Evolutionary conservation across 306 rosid genomes (phyloP), one percentile per base, ranked within the genome.

Genomic region (Cicer yamashitae): DNA sequence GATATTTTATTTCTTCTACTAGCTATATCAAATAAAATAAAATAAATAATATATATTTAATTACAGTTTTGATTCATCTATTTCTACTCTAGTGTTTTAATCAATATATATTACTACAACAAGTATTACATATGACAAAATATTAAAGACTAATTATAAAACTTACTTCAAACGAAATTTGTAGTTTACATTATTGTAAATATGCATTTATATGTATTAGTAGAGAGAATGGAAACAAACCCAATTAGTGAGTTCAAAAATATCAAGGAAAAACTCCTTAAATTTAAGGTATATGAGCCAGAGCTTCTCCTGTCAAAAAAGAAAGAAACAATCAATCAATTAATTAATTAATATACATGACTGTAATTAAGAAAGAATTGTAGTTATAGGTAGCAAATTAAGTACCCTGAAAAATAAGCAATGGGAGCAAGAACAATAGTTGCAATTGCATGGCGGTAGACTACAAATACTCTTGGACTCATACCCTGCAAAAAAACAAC

Each of bases 401-500:
- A 11, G 40, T 62, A 87, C 90, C 90, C 58, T 5, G 86, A 83
- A 74, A 83, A 64, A 71, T 76, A 86, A 75, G 88, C 78, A 2
- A 81, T 4, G 7, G 92, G 92, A 7, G 82, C 76, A 57, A 90
- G 79, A 6, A 76, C 61, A 63, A 72, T 10, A 14, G 96, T 88
- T 20, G 92, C 92, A 40, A 86, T 63, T 67, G 78, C 85, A 15
- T 84, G 83, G 20, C 90, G 80, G 10, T 87, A 90, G 1, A 87
- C 74, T 1, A 90, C 80, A 71, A 82, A 86, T 0, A 87, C 92
- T 22, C 74, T 51, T 2, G 92, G 89, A n/a, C 76, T 90, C 90
- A 88, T 82, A 41, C 96, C 96, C 4, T 79, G 53, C 47, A 88
- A 22, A 2, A 90, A 54, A 39, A 80, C 84, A 3, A 62, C 50